Percentiles rank a stretch among this genome's conserved stretches.
Evolutionary conservation across 768 basidiomycete genomes (phyloP).

Genomic region (Kwoniella mangroviensis): DNA sequence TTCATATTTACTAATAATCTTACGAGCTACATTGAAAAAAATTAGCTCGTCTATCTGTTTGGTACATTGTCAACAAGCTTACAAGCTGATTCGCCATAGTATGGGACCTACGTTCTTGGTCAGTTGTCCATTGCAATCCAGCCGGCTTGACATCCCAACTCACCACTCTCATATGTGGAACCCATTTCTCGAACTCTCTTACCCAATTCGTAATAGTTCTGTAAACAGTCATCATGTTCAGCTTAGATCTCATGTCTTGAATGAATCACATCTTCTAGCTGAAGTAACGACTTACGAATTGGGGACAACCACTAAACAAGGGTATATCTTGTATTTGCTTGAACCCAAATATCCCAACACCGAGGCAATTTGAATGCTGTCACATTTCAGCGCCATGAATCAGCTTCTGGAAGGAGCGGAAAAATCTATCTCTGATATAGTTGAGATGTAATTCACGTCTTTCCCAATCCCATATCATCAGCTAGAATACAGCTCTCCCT

Average conservation of each 20-base stretch:
- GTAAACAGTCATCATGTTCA: neutral
- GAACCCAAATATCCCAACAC: slow-evolving; percentile 72
- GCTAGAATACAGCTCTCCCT: slow-evolving; percentile 66
- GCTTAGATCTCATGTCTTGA: neutral
- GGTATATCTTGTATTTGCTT: slow-evolving; percentile 67
- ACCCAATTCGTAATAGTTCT: slow-evolving; percentile 87
- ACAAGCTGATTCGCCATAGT: slow-evolving; percentile 76
- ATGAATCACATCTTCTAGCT: too few species aligned
- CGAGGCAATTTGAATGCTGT: slow-evolving; percentile 88
- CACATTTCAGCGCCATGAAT: too few species aligned
- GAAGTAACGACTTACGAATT: slow-evolving; percentile 65
- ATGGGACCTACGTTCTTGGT: slow-evolving; percentile 60
- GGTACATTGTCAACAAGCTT: slow-evolving; percentile 64
- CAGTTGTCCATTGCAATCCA: neutral
- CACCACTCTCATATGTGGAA: slow-evolving; percentile 63
- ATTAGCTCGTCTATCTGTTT: slow-evolving; percentile 53
- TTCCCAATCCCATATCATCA: slow-evolving; percentile 86
- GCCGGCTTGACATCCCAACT: slow-evolving; percentile 5
- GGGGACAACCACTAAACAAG: slow-evolving; percentile 88
- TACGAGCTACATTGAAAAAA: slow-evolving; percentile 61
- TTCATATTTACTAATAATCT: slow-evolving; percentile 80
- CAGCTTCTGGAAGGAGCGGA: too few species aligned
- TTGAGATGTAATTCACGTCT: slow-evolving; percentile 47
- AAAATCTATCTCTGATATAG: too few species aligned
- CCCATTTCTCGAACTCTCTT: slow-evolving; percentile 85